phyloP scores from a whole-genome alignment of 306 rosid species.

The Medicago ruthenica region DNA sequence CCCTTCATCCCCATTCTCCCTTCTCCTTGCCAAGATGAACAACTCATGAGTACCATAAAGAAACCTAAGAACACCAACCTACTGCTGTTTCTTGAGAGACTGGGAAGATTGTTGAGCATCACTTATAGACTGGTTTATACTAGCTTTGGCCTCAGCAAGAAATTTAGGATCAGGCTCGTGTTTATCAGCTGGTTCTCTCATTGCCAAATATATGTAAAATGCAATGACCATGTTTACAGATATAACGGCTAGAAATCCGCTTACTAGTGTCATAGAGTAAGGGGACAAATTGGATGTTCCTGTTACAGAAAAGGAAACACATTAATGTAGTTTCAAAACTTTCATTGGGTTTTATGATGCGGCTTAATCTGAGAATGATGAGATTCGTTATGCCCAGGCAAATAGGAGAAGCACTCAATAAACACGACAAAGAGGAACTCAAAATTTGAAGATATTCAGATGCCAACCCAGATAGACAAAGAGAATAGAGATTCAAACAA shows the following conservation, averaged over 20 bases:
- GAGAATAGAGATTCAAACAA: neutral
- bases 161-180: conserved; percentile 84
- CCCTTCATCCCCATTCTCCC: conserved; percentile 44
- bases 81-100: conserved; percentile 71
- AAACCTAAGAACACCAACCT: conserved; percentile 33
- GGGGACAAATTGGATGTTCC: conserved; percentile 72
- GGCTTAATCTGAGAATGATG: neutral
- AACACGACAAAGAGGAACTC: conserved; percentile 12
- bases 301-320: conserved; percentile 41
- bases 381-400: neutral
- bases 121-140: conserved; percentile 54
- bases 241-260: conserved; percentile 91
- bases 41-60: conserved; percentile 22
- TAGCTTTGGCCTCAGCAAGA: conserved; percentile 85
- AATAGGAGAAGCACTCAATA: conserved; percentile 8
- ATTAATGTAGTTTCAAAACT: conserved; percentile 28
- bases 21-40: conserved; percentile 32
- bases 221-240: conserved; percentile 84
- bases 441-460: conserved; percentile 20
- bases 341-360: conserved; percentile 1
- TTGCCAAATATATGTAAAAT: conserved; percentile 82
- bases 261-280: conserved; percentile 72
- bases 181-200: conserved; percentile 79
- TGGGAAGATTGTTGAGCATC: conserved; percentile 55
- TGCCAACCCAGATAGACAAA: conserved; percentile 21